Conservation (phyloP, 2,329 filamentous ascomycete genomes). For the Talaromyces sp. region DNA sequence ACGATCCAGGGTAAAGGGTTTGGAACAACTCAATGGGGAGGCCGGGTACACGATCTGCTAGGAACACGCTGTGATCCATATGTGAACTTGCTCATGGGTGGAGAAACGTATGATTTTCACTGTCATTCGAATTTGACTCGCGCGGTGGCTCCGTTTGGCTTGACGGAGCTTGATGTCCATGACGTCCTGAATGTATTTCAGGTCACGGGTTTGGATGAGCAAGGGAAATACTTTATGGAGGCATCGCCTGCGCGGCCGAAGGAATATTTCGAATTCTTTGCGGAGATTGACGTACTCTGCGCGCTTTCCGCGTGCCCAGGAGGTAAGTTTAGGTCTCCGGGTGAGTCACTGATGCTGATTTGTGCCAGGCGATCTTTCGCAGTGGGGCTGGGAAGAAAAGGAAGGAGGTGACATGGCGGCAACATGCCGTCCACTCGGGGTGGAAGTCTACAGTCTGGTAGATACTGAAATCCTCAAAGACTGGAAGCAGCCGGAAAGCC, state of each 20-base stretch:
- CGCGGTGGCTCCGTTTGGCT: slow-evolving; percentile 64
- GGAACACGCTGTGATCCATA: slow-evolving; percentile 84
- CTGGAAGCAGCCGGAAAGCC: slow-evolving; percentile 61
- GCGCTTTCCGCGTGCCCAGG: slow-evolving; percentile 70
- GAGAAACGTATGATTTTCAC: slow-evolving; percentile 72
- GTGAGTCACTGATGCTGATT: not conserved
- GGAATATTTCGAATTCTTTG: slow-evolving; percentile 70
- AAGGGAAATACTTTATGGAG: slow-evolving; percentile 72
- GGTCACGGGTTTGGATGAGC: slow-evolving; percentile 69
- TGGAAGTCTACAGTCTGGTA: slow-evolving; percentile 66
- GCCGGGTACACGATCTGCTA: slow-evolving; percentile 71
- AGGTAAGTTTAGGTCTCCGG: slow-evolving; percentile 34
- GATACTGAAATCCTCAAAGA: slow-evolving; percentile 54
- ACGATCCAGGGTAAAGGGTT: slow-evolving; percentile 39
- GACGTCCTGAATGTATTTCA: slow-evolving; percentile 86
- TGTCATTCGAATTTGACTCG: slow-evolving; percentile 79
- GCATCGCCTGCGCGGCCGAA: slow-evolving; percentile 46
- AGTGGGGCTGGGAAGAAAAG: slow-evolving; percentile 72
- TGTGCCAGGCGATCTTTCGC: slow-evolving; percentile 61
- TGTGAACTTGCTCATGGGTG: slow-evolving; percentile 69
- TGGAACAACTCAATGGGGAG: slow-evolving; percentile 52
- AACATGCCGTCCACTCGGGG: slow-evolving; percentile 70
- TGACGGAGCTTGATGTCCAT: slow-evolving; percentile 72
- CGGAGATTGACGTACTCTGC: slow-evolving; percentile 70
- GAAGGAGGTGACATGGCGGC: slow-evolving; percentile 55